Conservation (phyloP, 768 basidiomycete genomes). For the Infundibulicybe gibba region DNA sequence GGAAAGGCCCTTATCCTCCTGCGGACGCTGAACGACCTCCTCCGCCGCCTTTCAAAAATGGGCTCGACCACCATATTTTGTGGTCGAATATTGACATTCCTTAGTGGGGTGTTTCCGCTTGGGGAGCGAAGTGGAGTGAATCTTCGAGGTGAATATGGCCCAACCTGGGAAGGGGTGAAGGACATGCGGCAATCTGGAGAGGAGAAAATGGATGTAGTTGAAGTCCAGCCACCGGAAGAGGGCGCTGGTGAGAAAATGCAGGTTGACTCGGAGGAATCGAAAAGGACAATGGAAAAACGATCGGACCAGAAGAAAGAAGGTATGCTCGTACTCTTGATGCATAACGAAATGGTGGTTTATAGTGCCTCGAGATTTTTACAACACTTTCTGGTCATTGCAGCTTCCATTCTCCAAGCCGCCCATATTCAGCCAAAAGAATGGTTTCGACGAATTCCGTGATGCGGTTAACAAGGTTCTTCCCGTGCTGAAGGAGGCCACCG, state of each 20-base stretch:
- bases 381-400: constrained; percentile 89
- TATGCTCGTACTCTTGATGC: constrained; percentile 15
- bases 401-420: constrained; percentile 80
- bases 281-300: constrained; percentile 16
- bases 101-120: constrained; percentile 82
- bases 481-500: constrained; percentile 81
- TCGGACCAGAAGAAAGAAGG: constrained; percentile 55
- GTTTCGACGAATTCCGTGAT: constrained; percentile 64
- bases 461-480: constrained; percentile 71
- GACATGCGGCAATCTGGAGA: constrained; percentile 30
- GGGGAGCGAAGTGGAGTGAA: constrained; percentile 92
- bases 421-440: constrained; percentile 52
- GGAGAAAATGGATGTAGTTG: constrained; percentile 17
- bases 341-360: constrained; percentile 1
- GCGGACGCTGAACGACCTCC: constrained; percentile 82
- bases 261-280: constrained; percentile 45
- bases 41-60: constrained; percentile 84
- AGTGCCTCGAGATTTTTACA: constrained; percentile 64
- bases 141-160: constrained; percentile 82
- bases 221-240: constrained; percentile 22
- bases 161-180: constrained; percentile 68
- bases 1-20: constrained; percentile 85
- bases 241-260: constrained; percentile 50
- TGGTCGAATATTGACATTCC: constrained; percentile 84
- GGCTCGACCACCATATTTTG: constrained; percentile 84